Percentiles rank a stretch among this genome's conserved stretches.
Conservation (phyloP, 2,329 filamentous ascomycete species). For the Pseudopithomyces chartarum region DNA sequence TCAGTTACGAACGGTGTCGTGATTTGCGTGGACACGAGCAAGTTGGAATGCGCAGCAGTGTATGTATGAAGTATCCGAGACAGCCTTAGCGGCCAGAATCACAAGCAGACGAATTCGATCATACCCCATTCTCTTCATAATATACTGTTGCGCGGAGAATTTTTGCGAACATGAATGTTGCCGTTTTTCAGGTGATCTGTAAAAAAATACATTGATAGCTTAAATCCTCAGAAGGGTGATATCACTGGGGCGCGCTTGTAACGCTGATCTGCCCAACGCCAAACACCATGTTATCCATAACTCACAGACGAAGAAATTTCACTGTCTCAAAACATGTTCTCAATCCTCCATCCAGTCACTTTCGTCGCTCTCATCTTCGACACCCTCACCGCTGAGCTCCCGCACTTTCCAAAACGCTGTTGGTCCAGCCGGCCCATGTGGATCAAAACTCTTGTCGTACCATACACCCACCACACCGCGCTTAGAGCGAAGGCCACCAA, state of each 20-base stretch:
- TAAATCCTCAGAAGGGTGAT: not conserved
- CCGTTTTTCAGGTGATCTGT: too few relatives aligned
- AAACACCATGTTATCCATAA: not conserved
- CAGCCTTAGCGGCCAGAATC: too few relatives aligned
- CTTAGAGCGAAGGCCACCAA: constrained; percentile 68
- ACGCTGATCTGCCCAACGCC: not conserved
- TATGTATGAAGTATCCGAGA: too few relatives aligned
- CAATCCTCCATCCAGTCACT: constrained; percentile 1
- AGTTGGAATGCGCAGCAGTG: too few relatives aligned
- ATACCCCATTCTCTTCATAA: too few relatives aligned
- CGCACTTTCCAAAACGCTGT: constrained; percentile 79
- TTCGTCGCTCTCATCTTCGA: constrained; percentile 15
- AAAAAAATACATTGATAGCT: too few relatives aligned
- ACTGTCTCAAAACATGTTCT: not conserved
- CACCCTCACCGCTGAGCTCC: constrained; percentile 44
- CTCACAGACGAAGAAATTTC: not conserved
- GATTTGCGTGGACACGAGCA: too few relatives aligned
- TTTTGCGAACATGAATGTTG: too few relatives aligned
- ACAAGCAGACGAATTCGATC: too few relatives aligned
- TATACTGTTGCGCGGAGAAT: too few relatives aligned
- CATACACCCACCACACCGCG: constrained; percentile 75
- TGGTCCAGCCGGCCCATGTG: constrained; percentile 72
- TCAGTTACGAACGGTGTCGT: too few relatives aligned
- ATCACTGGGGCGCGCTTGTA: not conserved
- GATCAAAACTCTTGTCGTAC: constrained; percentile 76